These are phyloP conservation scores for Trichosporon ovoides DNA, from an alignment of 1,284 basidiomycete genomes.

Conservation along the genomic window DNA sequence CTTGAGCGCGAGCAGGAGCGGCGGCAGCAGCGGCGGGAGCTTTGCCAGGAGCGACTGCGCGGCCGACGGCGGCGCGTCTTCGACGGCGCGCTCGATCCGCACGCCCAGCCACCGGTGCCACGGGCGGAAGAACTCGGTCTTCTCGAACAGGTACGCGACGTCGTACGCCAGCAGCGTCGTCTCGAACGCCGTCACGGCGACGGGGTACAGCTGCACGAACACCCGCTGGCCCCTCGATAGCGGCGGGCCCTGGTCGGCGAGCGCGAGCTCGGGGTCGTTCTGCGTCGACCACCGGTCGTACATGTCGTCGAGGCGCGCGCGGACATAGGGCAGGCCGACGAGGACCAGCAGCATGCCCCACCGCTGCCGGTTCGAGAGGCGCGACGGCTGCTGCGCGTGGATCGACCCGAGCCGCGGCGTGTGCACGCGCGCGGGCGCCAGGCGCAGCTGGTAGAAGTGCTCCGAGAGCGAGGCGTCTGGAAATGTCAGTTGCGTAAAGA, in stretches of 20 bases:
- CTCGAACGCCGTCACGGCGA: constrained; percentile 70
- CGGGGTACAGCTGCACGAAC: constrained; percentile 75
- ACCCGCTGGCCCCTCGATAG: constrained; percentile 16
- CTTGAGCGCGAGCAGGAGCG: constrained; percentile 92
- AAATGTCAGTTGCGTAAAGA: background rate
- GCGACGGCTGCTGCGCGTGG: constrained; percentile 8
- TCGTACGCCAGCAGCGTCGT: constrained; percentile 77
- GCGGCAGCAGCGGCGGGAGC: constrained; percentile 59
- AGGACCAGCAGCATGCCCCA: constrained; percentile 69
- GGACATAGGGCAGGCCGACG: constrained; percentile 82
- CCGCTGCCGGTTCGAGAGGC: constrained; percentile 33
- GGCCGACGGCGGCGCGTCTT: constrained; percentile 20
- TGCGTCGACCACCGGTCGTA: constrained; percentile 64
- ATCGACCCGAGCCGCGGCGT: constrained; percentile 29
- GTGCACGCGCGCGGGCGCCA: constrained; percentile 23
- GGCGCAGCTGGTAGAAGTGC: constrained; percentile 44
- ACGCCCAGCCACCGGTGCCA: constrained; percentile 83
- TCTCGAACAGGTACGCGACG: constrained; percentile 83
- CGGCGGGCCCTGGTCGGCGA: constrained; percentile 28
- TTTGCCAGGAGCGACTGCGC: constrained; percentile 13
- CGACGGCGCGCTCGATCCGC: constrained; percentile 49
- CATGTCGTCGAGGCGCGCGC: constrained; percentile 81
- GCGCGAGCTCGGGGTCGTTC: constrained; percentile 17
- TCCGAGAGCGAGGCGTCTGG: constrained; percentile 46
- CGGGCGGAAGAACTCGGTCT: constrained; percentile 80